Percentiles rank a stretch among this genome's conserved stretches.
Conservation (phyloP, 176 grass and related monocot species). For the Aegilops umbellulata region DNA sequence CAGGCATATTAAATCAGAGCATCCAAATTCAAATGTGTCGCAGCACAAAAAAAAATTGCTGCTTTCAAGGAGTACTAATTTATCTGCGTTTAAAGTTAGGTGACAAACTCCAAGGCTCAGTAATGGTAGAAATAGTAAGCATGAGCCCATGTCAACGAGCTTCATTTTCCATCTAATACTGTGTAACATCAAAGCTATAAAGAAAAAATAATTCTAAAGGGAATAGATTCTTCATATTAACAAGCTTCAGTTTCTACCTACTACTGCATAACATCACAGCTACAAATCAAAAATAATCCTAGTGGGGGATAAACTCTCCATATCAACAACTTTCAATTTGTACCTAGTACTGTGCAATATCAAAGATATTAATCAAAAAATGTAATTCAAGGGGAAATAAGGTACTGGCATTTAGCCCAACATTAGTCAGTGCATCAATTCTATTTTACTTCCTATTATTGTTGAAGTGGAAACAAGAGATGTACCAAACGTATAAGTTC, state of each 20-base stretch:
- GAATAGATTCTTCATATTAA: not conserved
- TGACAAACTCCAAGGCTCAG: not conserved
- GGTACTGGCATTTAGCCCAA: not conserved
- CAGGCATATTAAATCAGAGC: not conserved
- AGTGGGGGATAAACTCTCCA: not conserved
- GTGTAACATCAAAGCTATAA: not conserved
- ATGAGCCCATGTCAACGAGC: not conserved
- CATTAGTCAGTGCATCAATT: not conserved
- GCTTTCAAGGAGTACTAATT: not conserved
- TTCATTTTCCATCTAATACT: not conserved
- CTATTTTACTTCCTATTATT: not conserved
- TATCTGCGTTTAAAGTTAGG: not conserved
- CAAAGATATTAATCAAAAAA: not conserved
- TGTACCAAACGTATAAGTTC: no score
- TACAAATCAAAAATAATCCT: not conserved
- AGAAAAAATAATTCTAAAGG: not conserved
- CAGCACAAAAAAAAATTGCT: not conserved
- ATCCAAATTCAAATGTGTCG: not conserved
- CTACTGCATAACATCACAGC: not conserved
- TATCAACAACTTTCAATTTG: not conserved
- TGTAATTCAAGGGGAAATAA: not conserved
- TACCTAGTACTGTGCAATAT: not conserved
- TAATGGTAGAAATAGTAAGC: not conserved
- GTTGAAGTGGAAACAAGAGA: not conserved
- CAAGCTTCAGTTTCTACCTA: not conserved